These are phyloP conservation scores for Leccinum boreale DNA, from an alignment of 768 basidiomycete genomes.

Conservation along the genomic window DNA sequence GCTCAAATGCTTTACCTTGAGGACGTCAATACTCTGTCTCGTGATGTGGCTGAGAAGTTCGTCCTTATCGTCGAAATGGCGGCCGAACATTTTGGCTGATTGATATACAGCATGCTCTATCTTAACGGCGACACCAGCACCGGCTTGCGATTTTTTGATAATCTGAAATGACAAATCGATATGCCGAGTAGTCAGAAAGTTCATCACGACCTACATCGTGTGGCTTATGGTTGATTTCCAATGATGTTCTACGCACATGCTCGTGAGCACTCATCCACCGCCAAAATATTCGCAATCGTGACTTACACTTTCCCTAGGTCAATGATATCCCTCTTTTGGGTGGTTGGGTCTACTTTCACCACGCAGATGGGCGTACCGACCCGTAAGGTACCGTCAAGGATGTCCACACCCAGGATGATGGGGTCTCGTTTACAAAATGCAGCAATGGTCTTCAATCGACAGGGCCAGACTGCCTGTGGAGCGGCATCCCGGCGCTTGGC, in stretches of 20 bases:
- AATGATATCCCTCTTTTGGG: slow-evolving; percentile 88
- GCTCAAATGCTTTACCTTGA: slow-evolving; percentile 58
- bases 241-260: slow-evolving; percentile 62
- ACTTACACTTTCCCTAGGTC: slow-evolving; percentile 92
- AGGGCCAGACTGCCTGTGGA: slow-evolving; percentile 96
- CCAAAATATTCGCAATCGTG: not conserved
- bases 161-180: slow-evolving; percentile 42
- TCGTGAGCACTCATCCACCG: slow-evolving; percentile 4
- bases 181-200: not conserved
- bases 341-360: slow-evolving; percentile 84
- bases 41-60: slow-evolving; percentile 89
- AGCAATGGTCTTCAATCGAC: slow-evolving; percentile 88
- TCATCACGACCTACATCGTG: slow-evolving; percentile 53
- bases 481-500: slow-evolving; percentile 91
- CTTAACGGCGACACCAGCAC: slow-evolving; percentile 96
- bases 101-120: slow-evolving; percentile 97
- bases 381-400: slow-evolving; percentile 86
- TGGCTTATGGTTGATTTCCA: slow-evolving; percentile 96
- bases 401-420: slow-evolving; percentile 95
- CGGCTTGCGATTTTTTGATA: slow-evolving; percentile 92
- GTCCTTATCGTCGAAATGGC: slow-evolving; percentile 96
- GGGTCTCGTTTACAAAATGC: slow-evolving; percentile 96
- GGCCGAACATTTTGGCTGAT: slow-evolving; percentile 91
- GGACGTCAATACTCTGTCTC: slow-evolving; percentile 89
- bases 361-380: slow-evolving; percentile 95